Evolutionary conservation across 83 land plant species (phyloP).

Genomic region (Diphasiastrum complanatum): DNA sequence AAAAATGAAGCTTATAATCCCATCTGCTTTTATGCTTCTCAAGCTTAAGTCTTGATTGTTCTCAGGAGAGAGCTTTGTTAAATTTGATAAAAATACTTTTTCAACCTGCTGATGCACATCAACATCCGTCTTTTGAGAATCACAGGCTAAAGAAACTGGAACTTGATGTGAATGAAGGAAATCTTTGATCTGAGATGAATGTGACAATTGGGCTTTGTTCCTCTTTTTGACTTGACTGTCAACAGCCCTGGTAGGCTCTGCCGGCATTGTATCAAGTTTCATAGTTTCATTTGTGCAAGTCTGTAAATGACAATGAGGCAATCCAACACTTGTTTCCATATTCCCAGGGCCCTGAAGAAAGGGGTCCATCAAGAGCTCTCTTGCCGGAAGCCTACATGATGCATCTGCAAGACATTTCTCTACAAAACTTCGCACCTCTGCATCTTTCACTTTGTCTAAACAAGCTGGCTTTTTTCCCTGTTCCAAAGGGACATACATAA

Average conservation of each 20-base stretch:
- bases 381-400: constrained; percentile 22
- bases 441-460: neutral
- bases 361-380: constrained; percentile 58
- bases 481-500: no score
- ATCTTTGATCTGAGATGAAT: neutral
- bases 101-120: neutral
- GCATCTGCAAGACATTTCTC: neutral
- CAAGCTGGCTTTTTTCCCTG: neutral
- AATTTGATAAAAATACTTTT: constrained; percentile 22
- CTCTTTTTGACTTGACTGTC: no score
- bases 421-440: neutral
- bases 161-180: no score
- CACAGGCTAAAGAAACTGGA: no score
- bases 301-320: no score
- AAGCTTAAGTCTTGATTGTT: constrained; percentile 41
- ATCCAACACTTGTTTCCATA: constrained; percentile 17
- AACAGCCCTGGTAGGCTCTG: no score
- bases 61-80: constrained; percentile 23
- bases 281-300: no score
- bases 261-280: no score
- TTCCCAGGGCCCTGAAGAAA: constrained; percentile 47
- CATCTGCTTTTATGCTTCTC: constrained; percentile 58
- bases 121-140: neutral
- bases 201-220: neutral
- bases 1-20: constrained; percentile 50